Conservation (phyloP, 345 rosid species). For the Euphorbia peplus region DNA sequence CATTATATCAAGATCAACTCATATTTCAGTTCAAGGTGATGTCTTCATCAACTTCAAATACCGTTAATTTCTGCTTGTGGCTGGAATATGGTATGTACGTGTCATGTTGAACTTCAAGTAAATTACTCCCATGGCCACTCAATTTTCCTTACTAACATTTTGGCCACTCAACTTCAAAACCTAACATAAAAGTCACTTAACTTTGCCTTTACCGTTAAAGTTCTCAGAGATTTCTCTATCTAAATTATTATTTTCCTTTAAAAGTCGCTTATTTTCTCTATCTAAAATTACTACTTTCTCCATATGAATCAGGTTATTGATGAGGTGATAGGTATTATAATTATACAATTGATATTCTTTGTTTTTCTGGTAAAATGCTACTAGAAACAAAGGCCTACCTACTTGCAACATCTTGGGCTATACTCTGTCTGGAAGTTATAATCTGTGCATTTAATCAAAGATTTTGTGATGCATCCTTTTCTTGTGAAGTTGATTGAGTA, state of each 20-base stretch:
- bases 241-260: too few species aligned
- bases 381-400: background rate
- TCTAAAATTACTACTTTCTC: too few species aligned
- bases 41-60: background rate
- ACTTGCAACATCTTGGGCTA: background rate
- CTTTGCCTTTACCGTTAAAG: too few species aligned
- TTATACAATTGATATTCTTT: background rate
- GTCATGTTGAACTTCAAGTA: too few species aligned
- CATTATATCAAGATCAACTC: background rate
- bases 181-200: too few species aligned
- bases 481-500: background rate
- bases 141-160: too few species aligned
- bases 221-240: too few species aligned
- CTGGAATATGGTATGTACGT: background rate
- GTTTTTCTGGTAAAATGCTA: background rate
- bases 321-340: too few species aligned
- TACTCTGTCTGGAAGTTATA: background rate
- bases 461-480: background rate
- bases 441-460: background rate
- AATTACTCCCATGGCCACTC: too few species aligned
- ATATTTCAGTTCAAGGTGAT: conserved; percentile 3
- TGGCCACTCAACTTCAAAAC: too few species aligned
- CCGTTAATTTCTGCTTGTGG: background rate
- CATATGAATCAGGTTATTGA: too few species aligned
- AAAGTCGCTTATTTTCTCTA: too few species aligned